Conservation (phyloP, 805 yeast genomes). For the Ogataea angusta region DNA sequence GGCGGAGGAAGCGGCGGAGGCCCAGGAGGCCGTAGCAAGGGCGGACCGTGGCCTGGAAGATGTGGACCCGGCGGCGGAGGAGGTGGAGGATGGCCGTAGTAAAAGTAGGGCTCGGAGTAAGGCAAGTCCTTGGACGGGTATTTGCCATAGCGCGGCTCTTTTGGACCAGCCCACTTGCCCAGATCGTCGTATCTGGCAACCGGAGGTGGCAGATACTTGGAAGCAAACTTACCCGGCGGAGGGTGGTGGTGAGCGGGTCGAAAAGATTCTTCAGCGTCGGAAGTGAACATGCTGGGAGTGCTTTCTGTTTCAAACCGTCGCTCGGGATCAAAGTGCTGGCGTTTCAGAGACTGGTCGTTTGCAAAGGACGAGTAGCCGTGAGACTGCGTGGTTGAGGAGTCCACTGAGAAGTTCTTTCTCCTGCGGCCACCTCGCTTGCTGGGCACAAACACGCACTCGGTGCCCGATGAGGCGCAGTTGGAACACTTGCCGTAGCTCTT, state of each 20-base stretch:
- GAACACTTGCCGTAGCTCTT: slow-evolving; percentile 38
- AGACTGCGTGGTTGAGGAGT: slow-evolving; percentile 4
- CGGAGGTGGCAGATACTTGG: slow-evolving; percentile 5
- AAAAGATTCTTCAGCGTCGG: background rate
- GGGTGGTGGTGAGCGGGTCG: background rate
- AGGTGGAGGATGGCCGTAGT: slow-evolving; percentile 7
- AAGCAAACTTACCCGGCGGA: background rate
- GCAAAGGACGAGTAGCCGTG: background rate
- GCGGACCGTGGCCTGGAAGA: slow-evolving; percentile 2
- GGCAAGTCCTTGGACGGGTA: background rate
- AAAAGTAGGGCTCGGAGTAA: slow-evolving; percentile 7
- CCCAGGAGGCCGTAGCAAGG: slow-evolving; percentile 1
- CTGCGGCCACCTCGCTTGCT: slow-evolving; percentile 58
- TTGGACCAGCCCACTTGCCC: background rate
- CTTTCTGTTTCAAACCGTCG: background rate
- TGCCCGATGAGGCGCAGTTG: slow-evolving; percentile 44
- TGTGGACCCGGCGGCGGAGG: slow-evolving; percentile 7
- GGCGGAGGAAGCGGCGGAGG: slow-evolving; percentile 1
- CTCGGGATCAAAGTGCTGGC: slow-evolving; percentile 2
- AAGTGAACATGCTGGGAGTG: background rate
- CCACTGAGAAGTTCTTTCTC: slow-evolving; percentile 26
- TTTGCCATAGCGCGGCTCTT: background rate
- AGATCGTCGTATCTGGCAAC: background rate
- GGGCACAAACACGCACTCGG: slow-evolving; percentile 54
- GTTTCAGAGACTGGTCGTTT: background rate